Base-by-base conservation (phyloP, 176 grass and related monocot species). In the Phoenix dactylifera region DNA sequence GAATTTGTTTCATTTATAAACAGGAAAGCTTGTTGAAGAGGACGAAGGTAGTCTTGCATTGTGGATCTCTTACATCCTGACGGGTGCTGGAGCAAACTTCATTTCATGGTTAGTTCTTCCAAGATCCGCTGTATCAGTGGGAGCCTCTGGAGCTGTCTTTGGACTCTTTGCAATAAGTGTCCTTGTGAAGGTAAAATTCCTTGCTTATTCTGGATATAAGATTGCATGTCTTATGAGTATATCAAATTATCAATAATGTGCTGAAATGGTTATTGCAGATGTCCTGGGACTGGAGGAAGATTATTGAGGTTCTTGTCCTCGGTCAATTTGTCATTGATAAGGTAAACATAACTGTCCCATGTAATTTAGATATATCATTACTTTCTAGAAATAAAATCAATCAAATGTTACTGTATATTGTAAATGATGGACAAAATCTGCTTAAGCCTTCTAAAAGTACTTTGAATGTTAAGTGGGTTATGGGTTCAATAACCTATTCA, bases 271-370 rank as follows among this genome's bases (percentile, higher is more conserved):
- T 56, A 28, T 67, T 60, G 54, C 76, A 98, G 93, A 92, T 98
- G 87, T 98, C 87, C 51, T 98, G 84, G 87, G 93, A 98, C 67
- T 98, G 93, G 93, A 92, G 93, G 83, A 98, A 98, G 84, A 98
- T 98, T 71, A 74, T 98, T 57, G 93, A 98, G 66, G 93, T 98
- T 56, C 58, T 98, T 75, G 85, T 98, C 58, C 84, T 98, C 2
- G 87, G 93, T 49, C 93, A 98, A 57, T 98, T 98, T 81, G 93
- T 98, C 76, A 70, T 98, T 79, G 93, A 92, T 44, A 98, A 86
- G 87, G 93, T 88, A 78, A 22, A 74, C 52, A 58, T 4, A 29
- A 16, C 26, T 71, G 17, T 54, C 10, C 68, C 61, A n/a, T 3
- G 6, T 52, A 51, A 22, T 28, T 76, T 49, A 7, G 66, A 30